Percentiles rank a stretch among this genome's conserved stretches.
Conservation (phyloP, 371 early-diverging fungal genomes). For the Batkoa obscura region DNA sequence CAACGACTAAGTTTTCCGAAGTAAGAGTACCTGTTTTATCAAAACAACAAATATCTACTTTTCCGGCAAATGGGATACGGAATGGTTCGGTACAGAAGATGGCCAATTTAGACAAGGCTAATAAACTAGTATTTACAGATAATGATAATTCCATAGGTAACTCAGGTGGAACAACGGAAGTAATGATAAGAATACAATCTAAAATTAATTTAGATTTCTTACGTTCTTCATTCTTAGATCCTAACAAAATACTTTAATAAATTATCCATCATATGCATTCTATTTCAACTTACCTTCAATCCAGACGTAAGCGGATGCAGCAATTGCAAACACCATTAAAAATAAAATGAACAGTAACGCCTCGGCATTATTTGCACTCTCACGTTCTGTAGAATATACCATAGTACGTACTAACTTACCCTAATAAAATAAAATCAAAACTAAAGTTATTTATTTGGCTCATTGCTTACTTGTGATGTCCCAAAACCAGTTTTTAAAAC, state of each 20-base stretch:
- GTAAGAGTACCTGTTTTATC: slow-evolving; percentile 99
- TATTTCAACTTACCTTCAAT: slow-evolving; percentile 30
- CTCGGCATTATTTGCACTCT: slow-evolving; percentile 97
- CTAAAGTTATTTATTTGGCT: background rate
- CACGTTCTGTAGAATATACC: slow-evolving; percentile 89
- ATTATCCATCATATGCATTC: background rate
- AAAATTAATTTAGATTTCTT: slow-evolving; percentile 77
- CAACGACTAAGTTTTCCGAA: slow-evolving; percentile 85
- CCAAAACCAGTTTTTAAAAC: slow-evolving; percentile 95
- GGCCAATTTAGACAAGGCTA: slow-evolving; percentile 65
- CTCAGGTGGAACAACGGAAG: slow-evolving; percentile 98
- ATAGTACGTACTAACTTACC: slow-evolving; percentile 98
- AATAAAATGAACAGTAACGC: slow-evolving; percentile 95
- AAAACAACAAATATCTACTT: slow-evolving; percentile 97
- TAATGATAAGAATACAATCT: slow-evolving; percentile 97
- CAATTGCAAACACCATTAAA: slow-evolving; percentile 90
- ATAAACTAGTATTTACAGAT: slow-evolving; percentile 95
- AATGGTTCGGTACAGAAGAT: slow-evolving; percentile 99
- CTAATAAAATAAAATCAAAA: background rate
- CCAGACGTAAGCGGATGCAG: slow-evolving; percentile 92
- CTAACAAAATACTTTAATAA: slow-evolving; percentile 6
- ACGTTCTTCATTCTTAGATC: slow-evolving; percentile 51
- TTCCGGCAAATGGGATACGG: slow-evolving; percentile 98
- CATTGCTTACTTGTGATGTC: slow-evolving; percentile 54
- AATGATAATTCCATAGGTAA: slow-evolving; percentile 99